Percentiles rank a stretch among this genome's conserved stretches.
Conservation (phyloP, 345 rosid species). For the Syzygium aqueum region DNA sequence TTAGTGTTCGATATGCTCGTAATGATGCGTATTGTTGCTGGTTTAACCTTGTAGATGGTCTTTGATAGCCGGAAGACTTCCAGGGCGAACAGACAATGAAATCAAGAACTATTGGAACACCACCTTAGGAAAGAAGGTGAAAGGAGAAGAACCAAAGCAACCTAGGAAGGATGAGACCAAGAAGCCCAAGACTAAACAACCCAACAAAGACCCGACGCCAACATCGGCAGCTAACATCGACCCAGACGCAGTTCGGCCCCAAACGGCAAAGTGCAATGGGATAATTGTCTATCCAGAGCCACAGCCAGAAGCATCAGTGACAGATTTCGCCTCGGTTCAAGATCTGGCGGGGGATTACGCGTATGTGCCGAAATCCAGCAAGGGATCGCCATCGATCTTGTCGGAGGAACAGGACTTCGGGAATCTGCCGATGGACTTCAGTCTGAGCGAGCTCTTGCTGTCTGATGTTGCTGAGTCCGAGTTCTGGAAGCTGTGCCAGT, state of each 20-base stretch:
- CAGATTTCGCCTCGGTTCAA: not conserved
- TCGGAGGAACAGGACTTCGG: not conserved
- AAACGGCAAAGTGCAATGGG: not conserved
- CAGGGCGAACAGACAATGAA: conserved; percentile 50
- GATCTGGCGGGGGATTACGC: not conserved
- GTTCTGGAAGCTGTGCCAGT: conserved; percentile 8
- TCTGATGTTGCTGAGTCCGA: conserved; percentile 13
- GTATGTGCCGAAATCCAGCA: not conserved
- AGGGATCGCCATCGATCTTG: not conserved
- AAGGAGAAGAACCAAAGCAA: conserved; percentile 3
- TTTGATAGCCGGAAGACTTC: conserved; percentile 28
- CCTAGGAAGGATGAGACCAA: not conserved
- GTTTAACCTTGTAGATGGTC: conserved; percentile 1
- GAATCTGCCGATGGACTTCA: conserved; percentile 4
- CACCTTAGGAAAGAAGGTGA: conserved; percentile 12
- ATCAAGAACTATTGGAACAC: conserved; percentile 45
- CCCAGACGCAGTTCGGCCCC: not conserved
- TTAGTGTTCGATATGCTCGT: not conserved
- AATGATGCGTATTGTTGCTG: not conserved
- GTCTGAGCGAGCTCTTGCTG: conserved; percentile 7
- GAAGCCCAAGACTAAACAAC: not conserved
- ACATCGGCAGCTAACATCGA: not conserved
- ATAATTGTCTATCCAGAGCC: not conserved
- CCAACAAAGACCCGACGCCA: not conserved
- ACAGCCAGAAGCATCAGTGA: not conserved